A percentile compares a stretch with the other conserved stretches of the same genome.
Conservation (phyloP, 371 early-diverging fungal genomes). For the Saksenaea oblongispora region DNA sequence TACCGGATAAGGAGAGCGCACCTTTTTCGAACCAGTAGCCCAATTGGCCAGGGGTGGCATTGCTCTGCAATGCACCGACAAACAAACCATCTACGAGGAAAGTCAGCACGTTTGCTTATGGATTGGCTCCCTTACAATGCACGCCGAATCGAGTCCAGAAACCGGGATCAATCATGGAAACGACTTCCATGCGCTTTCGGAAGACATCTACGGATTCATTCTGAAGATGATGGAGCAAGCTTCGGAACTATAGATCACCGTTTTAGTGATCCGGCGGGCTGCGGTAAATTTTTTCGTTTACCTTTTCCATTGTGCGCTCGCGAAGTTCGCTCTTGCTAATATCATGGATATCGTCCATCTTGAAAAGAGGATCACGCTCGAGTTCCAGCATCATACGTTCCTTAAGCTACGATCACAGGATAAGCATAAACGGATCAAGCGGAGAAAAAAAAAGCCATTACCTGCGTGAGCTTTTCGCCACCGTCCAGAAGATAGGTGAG, state of each 20-base stretch:
- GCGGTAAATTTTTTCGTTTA: slow-evolving; percentile 6
- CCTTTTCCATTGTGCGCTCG: slow-evolving; percentile 88
- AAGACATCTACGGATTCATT: slow-evolving; percentile 77
- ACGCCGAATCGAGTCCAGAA: slow-evolving; percentile 95
- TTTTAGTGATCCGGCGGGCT: background rate
- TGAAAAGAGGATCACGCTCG: slow-evolving; percentile 88
- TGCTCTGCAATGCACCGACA: slow-evolving; percentile 87
- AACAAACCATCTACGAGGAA: slow-evolving; percentile 71
- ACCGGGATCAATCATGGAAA: slow-evolving; percentile 83
- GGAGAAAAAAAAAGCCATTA: slow-evolving; percentile 22
- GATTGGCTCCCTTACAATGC: slow-evolving; percentile 58
- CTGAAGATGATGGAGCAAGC: slow-evolving; percentile 73
- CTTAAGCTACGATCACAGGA: slow-evolving; percentile 49
- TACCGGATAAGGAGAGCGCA: slow-evolving; percentile 77
- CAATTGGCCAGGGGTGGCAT: slow-evolving; percentile 85
- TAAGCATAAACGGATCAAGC: no score
- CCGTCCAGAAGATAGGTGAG: slow-evolving; percentile 87
- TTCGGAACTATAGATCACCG: slow-evolving; percentile 52
- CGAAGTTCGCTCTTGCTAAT: slow-evolving; percentile 77
- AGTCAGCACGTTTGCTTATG: background rate
- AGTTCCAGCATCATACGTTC: slow-evolving; percentile 85
- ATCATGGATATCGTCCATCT: slow-evolving; percentile 80
- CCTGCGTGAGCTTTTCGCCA: slow-evolving; percentile 63
- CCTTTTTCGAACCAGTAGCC: slow-evolving; percentile 90
- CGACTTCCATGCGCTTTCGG: slow-evolving; percentile 79